Evolutionary conservation across 805 yeast species (phyloP), one percentile per base, ranked within the genome.

Genomic region (Candida pseudoglaebosa): DNA sequence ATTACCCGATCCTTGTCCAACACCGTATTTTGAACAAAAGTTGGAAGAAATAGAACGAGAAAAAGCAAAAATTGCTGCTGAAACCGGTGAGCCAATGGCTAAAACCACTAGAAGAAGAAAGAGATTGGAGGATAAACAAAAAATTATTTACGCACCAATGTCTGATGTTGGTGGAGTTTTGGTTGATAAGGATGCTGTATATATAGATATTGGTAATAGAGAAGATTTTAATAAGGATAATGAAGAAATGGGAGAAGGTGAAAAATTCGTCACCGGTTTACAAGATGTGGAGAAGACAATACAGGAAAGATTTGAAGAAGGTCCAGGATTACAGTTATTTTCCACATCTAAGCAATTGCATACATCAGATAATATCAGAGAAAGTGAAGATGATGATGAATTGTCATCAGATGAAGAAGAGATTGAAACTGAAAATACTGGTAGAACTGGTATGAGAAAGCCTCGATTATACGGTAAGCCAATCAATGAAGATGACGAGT

Each of bases 151-250:
- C 61, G 99, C 99, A 0, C 99, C 99, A 36, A 93, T 93, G 99
- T 86, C 97, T 34, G 98, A 93, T 62, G 96, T 93, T n/a, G 97
- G 97, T 41, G 99, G 99, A 59, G 95, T 93, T 26, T 70, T 93
- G 48, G 88, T 93, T 44, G 99, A 93, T 65, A 90, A 84, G 57
- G 99, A 93, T 67, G 96, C 99, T 6, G 99, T 93, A 2, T 93
- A 90, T 53, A 87, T 93, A 43, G 97, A 85, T 52, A 79, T 85
- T 6, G 89, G 88, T 1, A 67, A 65, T 17, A 62, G 58, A 30
- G 73, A 71, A 37, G 58, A 73, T 28, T 84, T 84, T 58, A 77
- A 73, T 13, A 71, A 77, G 1, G 84, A 84, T 30, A 39, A 33
- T 4, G 40, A 41, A 16, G 85, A 82, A 44, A 70, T 67, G 52